phyloP scores from a whole-genome alignment of 805 yeast species.

The Myxozyma lipomycoides region DNA sequence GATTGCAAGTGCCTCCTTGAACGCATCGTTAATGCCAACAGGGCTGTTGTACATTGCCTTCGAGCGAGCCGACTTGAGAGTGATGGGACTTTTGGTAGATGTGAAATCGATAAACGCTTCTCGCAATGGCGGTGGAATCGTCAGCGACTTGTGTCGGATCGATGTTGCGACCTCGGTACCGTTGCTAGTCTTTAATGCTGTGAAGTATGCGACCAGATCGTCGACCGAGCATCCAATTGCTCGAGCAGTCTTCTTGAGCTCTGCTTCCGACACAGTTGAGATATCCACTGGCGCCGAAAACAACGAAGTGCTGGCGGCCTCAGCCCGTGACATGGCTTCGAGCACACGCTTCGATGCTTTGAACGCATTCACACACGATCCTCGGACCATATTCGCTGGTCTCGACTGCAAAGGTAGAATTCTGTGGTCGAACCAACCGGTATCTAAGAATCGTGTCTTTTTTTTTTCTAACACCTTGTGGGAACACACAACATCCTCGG shows the following conservation, averaged over 20 bases:
- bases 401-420: background rate
- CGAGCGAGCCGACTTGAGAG: slow-evolving; percentile 10
- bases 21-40: slow-evolving; percentile 58
- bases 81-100: slow-evolving; percentile 6
- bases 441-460: no score
- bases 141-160: slow-evolving; percentile 13
- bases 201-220: slow-evolving; percentile 14
- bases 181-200: slow-evolving; percentile 3
- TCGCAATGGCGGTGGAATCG: slow-evolving; percentile 15
- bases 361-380: background rate
- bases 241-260: slow-evolving; percentile 4
- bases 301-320: background rate
- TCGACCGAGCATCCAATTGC: slow-evolving; percentile 22
- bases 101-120: slow-evolving; percentile 18
- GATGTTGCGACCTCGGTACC: background rate
- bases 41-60: slow-evolving; percentile 54
- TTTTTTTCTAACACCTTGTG: no score
- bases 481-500: no score
- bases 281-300: background rate
- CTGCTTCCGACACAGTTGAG: background rate
- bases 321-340: background rate
- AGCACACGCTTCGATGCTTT: background rate
- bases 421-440: background rate
- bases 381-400: background rate
- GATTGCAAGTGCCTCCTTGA: slow-evolving; percentile 56